phyloP scores from a whole-genome alignment of 176 grass and related monocot genomes.

The Urochloa ruziziensis region DNA sequence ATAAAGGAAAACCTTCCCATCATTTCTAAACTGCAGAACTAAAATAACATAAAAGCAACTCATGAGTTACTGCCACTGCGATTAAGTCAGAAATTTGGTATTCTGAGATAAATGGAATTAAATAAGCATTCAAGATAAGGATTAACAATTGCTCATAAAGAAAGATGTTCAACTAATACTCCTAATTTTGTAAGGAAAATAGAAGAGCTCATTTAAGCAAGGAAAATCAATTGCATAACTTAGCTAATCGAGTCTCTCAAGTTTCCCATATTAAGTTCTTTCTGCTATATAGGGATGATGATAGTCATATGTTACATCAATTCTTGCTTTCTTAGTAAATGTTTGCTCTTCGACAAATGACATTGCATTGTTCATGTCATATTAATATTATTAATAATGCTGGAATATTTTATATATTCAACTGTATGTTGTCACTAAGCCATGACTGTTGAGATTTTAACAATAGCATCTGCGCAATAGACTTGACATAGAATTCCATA shows the following conservation, averaged over 20 bases:
- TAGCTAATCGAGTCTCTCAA: background rate
- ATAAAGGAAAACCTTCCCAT: constrained; percentile 70
- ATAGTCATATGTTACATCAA: background rate
- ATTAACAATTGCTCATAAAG: background rate
- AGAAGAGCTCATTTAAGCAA: background rate
- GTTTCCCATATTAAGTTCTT: background rate
- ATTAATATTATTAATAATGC: background rate
- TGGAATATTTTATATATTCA: background rate
- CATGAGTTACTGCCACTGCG: constrained; percentile 5
- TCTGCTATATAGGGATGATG: background rate
- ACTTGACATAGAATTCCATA: background rate
- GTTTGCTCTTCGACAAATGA: background rate
- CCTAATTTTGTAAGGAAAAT: background rate
- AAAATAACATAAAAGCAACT: constrained; percentile 28
- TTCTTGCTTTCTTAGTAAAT: background rate
- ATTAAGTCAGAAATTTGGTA: background rate
- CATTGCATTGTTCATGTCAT: background rate
- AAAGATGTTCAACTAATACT: background rate
- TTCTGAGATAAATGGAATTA: background rate
- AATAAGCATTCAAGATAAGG: background rate
- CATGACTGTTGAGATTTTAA: background rate
- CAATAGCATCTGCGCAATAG: background rate
- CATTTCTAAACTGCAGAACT: constrained; percentile 95
- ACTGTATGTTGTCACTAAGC: background rate
- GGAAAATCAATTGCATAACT: constrained; percentile 7